Base-by-base conservation (phyloP, 768 basidiomycete genomes). In the Podaxis mareebaensis region DNA sequence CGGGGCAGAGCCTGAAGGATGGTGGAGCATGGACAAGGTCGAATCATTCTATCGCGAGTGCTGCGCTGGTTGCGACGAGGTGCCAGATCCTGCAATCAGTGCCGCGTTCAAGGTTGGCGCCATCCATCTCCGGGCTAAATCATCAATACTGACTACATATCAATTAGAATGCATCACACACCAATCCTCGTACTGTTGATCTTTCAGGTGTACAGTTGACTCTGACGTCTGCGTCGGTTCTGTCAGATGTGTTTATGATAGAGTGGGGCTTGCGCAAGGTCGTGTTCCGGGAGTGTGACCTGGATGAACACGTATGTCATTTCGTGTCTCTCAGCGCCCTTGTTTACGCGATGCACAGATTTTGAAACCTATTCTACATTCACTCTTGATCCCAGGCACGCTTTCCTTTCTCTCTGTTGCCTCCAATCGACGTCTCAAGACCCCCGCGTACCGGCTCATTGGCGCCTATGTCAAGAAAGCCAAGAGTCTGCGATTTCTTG, bases 231-330 rank as follows among this genome's bases (percentile, higher is more conserved):
- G 90, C 93, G 0, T 87, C 89, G 12, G 88, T 95, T 17, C 81
- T 99, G 17, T 90, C 96, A 0, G 96, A 99, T 74, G 87, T 97
- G 13, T 87, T 99, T 66, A 86, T 87, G 7, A 89, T 97, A 62
- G 94, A 98, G 74, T 98, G 95, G 92, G 96, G 95, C 0, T 77
- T 97, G 20, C 81, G 90, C 28, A 96, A 94, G 69, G 78, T 96
- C 22, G 88, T 91, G 0, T 83, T 97, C 60, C 86, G 92, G 46
- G 91, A 92, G 72, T 98, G 95, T 69, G 88, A 95, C 67, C 74
- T 99, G 22, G 93, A 95, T 66, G 91, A 94, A 57, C 81, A 83
- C 63, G 95, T 95, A 69, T 61, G 85, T 75, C 4, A 48, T 49
- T 49, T 24, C 58, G 20, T 61, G 28, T 55, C 56, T 33, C 48